Percentiles rank a stretch among this genome's conserved stretches.
phyloP scores from a whole-genome alignment of 257 asterid genomes.

The Fraxinus americana region DNA sequence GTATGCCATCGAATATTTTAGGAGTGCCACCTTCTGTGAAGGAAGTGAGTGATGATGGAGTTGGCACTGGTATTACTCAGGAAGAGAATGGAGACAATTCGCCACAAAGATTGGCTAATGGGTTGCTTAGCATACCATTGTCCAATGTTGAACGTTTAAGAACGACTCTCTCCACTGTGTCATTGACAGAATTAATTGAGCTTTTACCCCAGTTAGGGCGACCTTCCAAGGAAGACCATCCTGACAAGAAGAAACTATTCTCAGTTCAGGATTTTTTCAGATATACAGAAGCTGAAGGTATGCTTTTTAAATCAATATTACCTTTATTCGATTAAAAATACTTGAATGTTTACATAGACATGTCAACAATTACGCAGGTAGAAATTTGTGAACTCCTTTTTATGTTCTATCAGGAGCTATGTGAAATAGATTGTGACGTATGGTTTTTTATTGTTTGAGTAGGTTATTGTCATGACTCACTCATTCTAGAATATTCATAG shows the following conservation, averaged over 20 bases:
- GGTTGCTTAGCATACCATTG: conserved; percentile 85
- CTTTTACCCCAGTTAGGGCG: conserved; percentile 84
- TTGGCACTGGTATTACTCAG: conserved; percentile 46
- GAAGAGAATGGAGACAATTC: conserved; percentile 65
- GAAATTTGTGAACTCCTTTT: not conserved
- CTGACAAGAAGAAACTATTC: conserved; percentile 92
- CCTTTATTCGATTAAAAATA: conserved; percentile 10
- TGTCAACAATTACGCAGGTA: not conserved
- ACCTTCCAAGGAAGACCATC: conserved; percentile 87
- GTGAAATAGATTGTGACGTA: not conserved
- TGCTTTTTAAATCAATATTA: conserved; percentile 15
- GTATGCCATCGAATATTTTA: conserved; percentile 81
- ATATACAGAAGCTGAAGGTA: conserved; percentile 99
- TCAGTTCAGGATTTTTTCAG: conserved; percentile 97
- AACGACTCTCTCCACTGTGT: conserved; percentile 79
- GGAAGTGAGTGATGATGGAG: conserved; percentile 57
- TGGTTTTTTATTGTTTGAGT: not conserved
- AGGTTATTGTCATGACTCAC: not conserved
- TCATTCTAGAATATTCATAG: no score
- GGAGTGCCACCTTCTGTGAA: conserved; percentile 62
- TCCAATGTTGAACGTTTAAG: conserved; percentile 93
- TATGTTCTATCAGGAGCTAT: conserved; percentile 1
- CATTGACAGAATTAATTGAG: conserved; percentile 85
- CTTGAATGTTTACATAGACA: conserved; percentile 6
- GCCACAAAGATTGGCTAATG: conserved; percentile 62